Base-by-base conservation (phyloP, 352 stramenopile genomes). In the Phytopythium boreale region DNA sequence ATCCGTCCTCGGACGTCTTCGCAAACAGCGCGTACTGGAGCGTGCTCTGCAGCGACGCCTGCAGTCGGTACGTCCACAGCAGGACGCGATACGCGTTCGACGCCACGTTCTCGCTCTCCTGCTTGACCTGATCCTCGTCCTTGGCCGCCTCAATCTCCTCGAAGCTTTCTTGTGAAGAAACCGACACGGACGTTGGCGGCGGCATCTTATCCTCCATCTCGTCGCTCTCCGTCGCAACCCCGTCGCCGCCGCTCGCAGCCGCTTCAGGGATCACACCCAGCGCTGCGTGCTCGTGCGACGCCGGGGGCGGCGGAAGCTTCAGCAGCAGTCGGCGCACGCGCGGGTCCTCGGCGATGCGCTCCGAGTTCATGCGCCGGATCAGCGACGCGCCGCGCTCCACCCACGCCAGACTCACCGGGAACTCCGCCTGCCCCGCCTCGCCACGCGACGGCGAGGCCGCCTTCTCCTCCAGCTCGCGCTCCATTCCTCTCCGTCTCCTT, bases 361-460 rank as follows among this genome's bases (percentile, higher is more conserved):
- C 87, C 51, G 87, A 93, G 65, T 96, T 96, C 82, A 96, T 96
- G 72, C 87, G 86, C 26, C 87, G 84, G 59, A 96, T 87, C 52
- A 96, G 76, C 58, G 85, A 80, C 5, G 87, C 92, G 52, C 87
- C 87, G 58, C 87, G 86, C 66, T 96, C 87, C 36, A 92, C 76
- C 86, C 87, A 94, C 57, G 79, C 76, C 34, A 92, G 63, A 43
- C 68, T 80, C 58, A 63, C 44, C 19, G 78, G 80, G 61, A 90
- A 87, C 47, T 46, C 39, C 19, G 47, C 59, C 58, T 67, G 71
- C 11, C 12, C 47, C 26, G 49, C 19, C 17, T 22, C 44, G 56
- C n/a, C 12, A 34, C 4, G 17, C 12, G 52, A 7, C 24, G 52
- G 17, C 44, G 49, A 34, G 24, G 37, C 57, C 59, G 56, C 37